These are phyloP conservation scores for Acanthamoeba royreba DNA, from an alignment of 208 protist genomes.

Conservation along the genomic window DNA sequence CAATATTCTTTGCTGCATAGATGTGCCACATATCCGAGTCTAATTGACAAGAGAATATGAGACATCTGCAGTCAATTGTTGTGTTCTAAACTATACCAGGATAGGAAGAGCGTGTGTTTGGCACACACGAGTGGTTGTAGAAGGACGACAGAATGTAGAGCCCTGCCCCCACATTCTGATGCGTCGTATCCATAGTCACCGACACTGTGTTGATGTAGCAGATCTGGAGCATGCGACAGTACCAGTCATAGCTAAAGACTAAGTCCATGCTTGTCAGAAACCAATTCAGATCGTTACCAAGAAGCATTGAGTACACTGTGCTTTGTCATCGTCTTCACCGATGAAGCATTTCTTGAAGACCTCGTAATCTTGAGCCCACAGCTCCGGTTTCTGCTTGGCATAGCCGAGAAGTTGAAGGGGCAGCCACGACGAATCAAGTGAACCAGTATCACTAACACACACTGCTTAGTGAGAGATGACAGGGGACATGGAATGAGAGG, in stretches of 20 bases:
- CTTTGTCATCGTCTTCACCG: neutral
- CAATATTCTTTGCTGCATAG: neutral
- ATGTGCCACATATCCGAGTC: too few species aligned
- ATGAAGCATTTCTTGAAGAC: conserved; percentile 12
- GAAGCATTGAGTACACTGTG: neutral
- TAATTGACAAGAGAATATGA: too few species aligned
- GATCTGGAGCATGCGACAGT: neutral
- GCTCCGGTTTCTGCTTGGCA: neutral
- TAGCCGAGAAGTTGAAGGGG: neutral
- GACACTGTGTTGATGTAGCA: neutral
- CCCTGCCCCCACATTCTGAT: neutral
- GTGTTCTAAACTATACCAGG: neutral
- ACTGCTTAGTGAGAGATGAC: neutral
- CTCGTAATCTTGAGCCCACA: neutral
- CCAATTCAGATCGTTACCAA: neutral
- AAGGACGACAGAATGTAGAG: conserved; percentile 30
- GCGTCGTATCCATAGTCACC: neutral
- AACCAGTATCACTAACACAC: neutral
- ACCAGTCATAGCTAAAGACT: conserved; percentile 27
- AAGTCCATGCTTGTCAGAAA: too few species aligned
- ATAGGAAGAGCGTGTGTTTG: neutral
- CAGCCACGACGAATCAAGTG: neutral
- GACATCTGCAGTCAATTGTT: neutral
- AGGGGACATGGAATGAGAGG: too few species aligned
- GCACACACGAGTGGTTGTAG: conserved; percentile 41